Conservation (phyloP, 2,329 filamentous ascomycete genomes). For the Cordyceps fumosorosea region DNA sequence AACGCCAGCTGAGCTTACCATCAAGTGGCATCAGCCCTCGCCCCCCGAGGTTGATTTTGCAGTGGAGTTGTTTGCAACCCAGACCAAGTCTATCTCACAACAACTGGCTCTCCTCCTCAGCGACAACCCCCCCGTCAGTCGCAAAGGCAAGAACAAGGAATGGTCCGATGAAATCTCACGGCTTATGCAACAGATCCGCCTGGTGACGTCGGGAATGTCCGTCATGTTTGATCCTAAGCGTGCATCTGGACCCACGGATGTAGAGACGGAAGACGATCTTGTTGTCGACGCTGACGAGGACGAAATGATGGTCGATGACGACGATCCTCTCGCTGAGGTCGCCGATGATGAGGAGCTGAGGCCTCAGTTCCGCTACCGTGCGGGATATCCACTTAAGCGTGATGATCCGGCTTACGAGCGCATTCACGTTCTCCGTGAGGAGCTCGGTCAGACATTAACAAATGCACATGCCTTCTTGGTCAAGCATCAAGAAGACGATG, state of each 20-base stretch:
- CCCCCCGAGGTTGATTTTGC: constrained; percentile 81
- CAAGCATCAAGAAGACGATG: constrained; percentile 85
- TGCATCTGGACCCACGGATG: constrained; percentile 48
- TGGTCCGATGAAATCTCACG: constrained; percentile 97
- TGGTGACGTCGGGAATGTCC: constrained; percentile 87
- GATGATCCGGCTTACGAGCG: constrained; percentile 56
- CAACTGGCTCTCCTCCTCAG: constrained; percentile 75
- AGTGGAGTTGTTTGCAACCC: constrained; percentile 78
- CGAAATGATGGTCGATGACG: constrained; percentile 37
- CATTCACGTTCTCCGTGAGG: constrained; percentile 75
- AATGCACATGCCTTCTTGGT: constrained; percentile 78
- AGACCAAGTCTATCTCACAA: constrained; percentile 68
- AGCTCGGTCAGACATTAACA: constrained; percentile 74
- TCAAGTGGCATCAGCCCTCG: constrained; percentile 85
- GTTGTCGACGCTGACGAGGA: constrained; percentile 50
- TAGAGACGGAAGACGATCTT: constrained; percentile 40
- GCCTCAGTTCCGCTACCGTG: constrained; percentile 80
- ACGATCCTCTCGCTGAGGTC: constrained; percentile 53
- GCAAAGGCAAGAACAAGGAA: constrained; percentile 93
- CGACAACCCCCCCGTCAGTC: constrained; percentile 72
- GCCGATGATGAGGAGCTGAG: constrained; percentile 76
- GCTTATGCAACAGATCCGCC: constrained; percentile 76
- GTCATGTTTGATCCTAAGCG: constrained; percentile 78
- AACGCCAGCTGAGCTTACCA: constrained; percentile 66
- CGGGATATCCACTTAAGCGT: constrained; percentile 69